Percentiles rank a stretch among this genome's conserved stretches.
phyloP scores from a whole-genome alignment of 257 asterid genomes.

The Orobanche coerulescens region DNA sequence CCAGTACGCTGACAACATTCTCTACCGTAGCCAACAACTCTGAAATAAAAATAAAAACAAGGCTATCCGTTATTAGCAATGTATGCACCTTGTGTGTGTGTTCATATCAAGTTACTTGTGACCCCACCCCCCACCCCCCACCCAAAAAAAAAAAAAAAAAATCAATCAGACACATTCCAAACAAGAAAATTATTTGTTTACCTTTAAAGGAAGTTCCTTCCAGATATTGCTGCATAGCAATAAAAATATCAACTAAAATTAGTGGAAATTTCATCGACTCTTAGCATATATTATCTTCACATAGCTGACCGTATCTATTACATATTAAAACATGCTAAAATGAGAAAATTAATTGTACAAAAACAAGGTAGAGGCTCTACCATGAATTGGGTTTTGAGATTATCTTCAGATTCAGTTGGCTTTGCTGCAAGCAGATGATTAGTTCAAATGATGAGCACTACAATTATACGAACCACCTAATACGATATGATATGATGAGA shows the following conservation, averaged over 20 bases:
- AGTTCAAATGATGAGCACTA: constrained; percentile 16
- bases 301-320: background rate
- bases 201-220: constrained; percentile 71
- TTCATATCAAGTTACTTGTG: background rate
- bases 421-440: constrained; percentile 31
- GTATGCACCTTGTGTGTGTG: too few species aligned
- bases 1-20: constrained; percentile 53
- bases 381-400: constrained; percentile 56
- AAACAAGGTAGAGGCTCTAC: constrained; percentile 30
- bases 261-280: background rate
- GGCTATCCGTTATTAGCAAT: background rate
- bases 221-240: constrained; percentile 57
- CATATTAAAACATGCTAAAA: constrained; percentile 3
- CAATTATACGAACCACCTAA: constrained; percentile 12
- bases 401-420: constrained; percentile 27
- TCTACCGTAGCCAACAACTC: constrained; percentile 67
- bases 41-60: constrained; percentile 32
- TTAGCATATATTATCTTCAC: constrained; percentile 2
- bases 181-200: constrained; percentile 15
- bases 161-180: background rate
- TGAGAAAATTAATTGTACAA: background rate
- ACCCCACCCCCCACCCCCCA: background rate
- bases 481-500: background rate
- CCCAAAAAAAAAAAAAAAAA: background rate
- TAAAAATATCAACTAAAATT: constrained; percentile 6